Conservation (phyloP, 441 rosid genomes). For the Oxalis stricta region DNA sequence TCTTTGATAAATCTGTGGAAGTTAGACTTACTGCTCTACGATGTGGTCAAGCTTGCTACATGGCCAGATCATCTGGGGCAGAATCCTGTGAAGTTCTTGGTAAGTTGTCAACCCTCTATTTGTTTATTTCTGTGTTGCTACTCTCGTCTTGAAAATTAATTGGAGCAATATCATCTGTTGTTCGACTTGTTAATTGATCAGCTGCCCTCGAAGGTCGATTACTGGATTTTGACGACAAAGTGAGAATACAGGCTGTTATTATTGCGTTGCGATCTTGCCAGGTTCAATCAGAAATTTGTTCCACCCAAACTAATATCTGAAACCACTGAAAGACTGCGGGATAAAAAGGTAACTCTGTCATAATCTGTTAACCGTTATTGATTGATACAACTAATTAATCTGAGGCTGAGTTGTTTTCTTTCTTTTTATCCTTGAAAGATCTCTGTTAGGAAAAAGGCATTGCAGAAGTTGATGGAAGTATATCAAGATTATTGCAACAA, state of each 20-base stretch:
- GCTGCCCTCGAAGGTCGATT: conserved; percentile 72
- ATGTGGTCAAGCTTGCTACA: conserved; percentile 60
- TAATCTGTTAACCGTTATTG: neutral
- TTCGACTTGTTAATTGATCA: conserved; percentile 20
- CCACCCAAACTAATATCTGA: conserved; percentile 45
- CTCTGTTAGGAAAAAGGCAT: conserved; percentile 73
- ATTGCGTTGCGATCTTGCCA: conserved; percentile 74
- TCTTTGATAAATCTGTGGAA: conserved; percentile 81
- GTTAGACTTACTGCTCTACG: conserved; percentile 72
- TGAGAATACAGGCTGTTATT: conserved; percentile 64
- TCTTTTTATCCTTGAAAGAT: conserved; percentile 20
- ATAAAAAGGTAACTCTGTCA: conserved; percentile 62
- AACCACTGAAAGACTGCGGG: conserved; percentile 76
- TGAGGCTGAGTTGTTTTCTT: conserved; percentile 6
- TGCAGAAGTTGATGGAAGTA: conserved; percentile 64
- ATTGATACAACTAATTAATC: conserved; percentile 1
- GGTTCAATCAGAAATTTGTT: conserved; percentile 35
- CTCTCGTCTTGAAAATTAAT: conserved; percentile 9
- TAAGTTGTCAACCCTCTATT: conserved; percentile 21
- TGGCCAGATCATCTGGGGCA: conserved; percentile 42
- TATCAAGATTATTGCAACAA: conserved; percentile 70
- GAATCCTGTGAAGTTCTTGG: conserved; percentile 56
- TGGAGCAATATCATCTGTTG: conserved; percentile 8
- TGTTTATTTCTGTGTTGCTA: conserved; percentile 12
- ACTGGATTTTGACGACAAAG: conserved; percentile 79